Evolutionary conservation across 257 asterid species (phyloP).

Genomic region (Mentha longifolia): DNA sequence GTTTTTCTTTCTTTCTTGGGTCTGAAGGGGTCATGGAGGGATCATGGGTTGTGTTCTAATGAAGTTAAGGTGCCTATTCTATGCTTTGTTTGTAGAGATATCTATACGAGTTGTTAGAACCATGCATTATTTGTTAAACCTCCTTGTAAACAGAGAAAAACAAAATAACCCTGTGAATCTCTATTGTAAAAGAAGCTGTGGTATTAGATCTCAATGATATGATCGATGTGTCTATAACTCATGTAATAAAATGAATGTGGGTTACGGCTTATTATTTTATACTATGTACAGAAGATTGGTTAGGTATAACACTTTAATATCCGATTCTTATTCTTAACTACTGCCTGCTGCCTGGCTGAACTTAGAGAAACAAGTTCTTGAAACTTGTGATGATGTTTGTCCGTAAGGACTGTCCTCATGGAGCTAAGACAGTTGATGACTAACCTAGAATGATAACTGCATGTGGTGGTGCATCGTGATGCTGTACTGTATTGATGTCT

Average conservation of each 20-base stretch:
- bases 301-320: conserved; percentile 10
- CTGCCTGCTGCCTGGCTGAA: conserved; percentile 5
- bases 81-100: conserved; percentile 11
- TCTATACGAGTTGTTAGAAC: conserved; percentile 10
- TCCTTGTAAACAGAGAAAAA: background rate
- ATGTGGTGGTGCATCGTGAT: conserved; percentile 17
- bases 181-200: conserved; percentile 2
- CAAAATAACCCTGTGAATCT: background rate
- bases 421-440: conserved; percentile 10
- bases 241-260: conserved; percentile 14
- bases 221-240: conserved; percentile 8
- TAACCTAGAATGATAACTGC: conserved; percentile 17
- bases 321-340: conserved; percentile 18
- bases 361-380: conserved; percentile 11
- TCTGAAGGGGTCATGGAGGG: background rate
- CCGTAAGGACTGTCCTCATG: conserved; percentile 19
- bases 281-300: conserved; percentile 18
- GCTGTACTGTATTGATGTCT: conserved; percentile 27
- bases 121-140: conserved; percentile 12
- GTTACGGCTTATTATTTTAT: conserved; percentile 7
- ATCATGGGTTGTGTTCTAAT: background rate
- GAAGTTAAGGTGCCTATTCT: conserved; percentile 12
- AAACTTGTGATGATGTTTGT: conserved; percentile 21
- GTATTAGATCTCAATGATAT: conserved; percentile 15
- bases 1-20: background rate